A percentile compares a stretch with the other conserved stretches of the same genome.
phyloP scores from a whole-genome alignment of 345 rosid genomes.

The Pugionium cornutum region DNA sequence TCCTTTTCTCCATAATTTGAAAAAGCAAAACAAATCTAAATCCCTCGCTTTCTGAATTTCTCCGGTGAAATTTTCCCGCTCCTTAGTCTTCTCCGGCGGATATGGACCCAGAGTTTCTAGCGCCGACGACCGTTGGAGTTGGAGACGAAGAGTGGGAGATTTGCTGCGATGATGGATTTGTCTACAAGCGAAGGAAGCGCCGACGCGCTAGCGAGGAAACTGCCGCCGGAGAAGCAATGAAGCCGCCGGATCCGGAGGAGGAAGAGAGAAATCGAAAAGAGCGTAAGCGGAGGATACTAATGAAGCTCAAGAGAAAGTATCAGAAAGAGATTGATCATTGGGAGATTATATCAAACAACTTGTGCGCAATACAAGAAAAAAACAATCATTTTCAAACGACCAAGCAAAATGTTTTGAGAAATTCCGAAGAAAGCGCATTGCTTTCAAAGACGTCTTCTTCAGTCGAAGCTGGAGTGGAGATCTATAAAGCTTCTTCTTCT shows the following conservation, averaged over 20 bases:
- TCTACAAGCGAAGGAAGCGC: slow-evolving; percentile 60
- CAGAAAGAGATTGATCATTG: slow-evolving; percentile 55
- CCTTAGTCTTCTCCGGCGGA: not conserved
- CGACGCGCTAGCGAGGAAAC: slow-evolving; percentile 37
- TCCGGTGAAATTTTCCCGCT: slow-evolving; percentile 1
- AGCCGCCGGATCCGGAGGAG: slow-evolving; percentile 27
- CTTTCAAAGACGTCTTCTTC: slow-evolving; percentile 19
- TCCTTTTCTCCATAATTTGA: too few species aligned
- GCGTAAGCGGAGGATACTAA: slow-evolving; percentile 47
- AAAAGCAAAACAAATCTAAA: too few species aligned
- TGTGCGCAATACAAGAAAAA: slow-evolving; percentile 50
- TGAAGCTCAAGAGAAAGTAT: slow-evolving; percentile 51
- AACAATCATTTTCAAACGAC: slow-evolving; percentile 15
- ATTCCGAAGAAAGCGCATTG: not conserved
- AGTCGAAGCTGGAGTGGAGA: not conserved
- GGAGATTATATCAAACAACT: slow-evolving; percentile 58
- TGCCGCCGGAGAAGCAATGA: slow-evolving; percentile 8
- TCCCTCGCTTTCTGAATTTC: too few species aligned
- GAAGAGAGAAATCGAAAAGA: slow-evolving; percentile 46
- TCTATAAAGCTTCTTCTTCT: slow-evolving; percentile 17
- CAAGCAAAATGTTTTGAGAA: too few species aligned
- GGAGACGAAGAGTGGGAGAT: slow-evolving; percentile 56
- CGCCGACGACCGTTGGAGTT: not conserved
- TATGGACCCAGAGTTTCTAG: slow-evolving; percentile 5
- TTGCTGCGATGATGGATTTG: slow-evolving; percentile 68